Percentiles rank a stretch among this genome's conserved stretches.
Conservation (phyloP, 768 basidiomycete species). For the Heimioporus sp. region DNA sequence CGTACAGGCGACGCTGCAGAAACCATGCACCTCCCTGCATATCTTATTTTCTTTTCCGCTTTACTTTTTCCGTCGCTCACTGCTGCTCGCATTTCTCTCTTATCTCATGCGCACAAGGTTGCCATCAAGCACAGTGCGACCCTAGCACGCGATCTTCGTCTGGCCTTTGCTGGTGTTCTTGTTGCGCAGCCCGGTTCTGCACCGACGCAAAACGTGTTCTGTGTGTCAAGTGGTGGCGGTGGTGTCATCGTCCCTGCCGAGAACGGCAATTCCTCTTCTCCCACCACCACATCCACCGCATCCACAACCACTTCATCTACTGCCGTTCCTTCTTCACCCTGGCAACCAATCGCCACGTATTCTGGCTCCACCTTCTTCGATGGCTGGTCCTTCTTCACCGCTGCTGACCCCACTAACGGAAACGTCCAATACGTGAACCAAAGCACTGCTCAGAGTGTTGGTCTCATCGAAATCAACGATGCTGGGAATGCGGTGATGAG, state of each 20-base stretch:
- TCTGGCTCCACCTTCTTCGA: constrained; percentile 75
- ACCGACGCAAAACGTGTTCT: constrained; percentile 34
- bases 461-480: constrained; percentile 63
- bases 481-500: constrained; percentile 83
- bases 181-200: constrained; percentile 37
- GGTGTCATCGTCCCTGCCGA: constrained; percentile 20
- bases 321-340: constrained; percentile 43
- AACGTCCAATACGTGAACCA: constrained; percentile 67
- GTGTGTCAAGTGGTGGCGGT: constrained; percentile 26
- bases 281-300: constrained; percentile 24
- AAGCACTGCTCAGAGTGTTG: constrained; percentile 52
- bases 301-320: constrained; percentile 19
- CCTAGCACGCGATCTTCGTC: constrained; percentile 67
- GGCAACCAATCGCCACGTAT: constrained; percentile 59
- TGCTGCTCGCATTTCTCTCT: constrained; percentile 30
- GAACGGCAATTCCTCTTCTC: constrained; percentile 19
- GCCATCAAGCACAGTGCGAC: constrained; percentile 58
- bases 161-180: constrained; percentile 58
- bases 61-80: constrained; percentile 22
- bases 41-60: constrained; percentile 32
- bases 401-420: constrained; percentile 75
- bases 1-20: constrained; percentile 1
- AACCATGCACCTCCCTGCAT: constrained; percentile 26
- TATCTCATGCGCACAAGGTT: constrained; percentile 47
- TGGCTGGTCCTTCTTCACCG: constrained; percentile 73